phyloP scores from a whole-genome alignment of 2,329 filamentous ascomycete species.

The Botrytis cinerea region DNA sequence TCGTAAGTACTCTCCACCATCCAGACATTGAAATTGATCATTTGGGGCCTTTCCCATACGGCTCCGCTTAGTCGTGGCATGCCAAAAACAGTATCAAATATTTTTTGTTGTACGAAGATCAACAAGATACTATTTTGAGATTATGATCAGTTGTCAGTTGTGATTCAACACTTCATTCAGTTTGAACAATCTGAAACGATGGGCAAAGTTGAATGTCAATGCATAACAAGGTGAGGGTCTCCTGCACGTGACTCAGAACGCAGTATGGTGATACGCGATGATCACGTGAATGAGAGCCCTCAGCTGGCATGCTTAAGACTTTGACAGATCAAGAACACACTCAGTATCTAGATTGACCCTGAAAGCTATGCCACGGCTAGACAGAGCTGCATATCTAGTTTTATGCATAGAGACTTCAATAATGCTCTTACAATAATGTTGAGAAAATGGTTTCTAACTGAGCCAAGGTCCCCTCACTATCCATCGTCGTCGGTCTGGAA shows the following conservation, averaged over 20 bases:
- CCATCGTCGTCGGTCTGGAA: conserved; percentile 67
- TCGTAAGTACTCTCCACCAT: conserved; percentile 45
- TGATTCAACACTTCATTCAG: neutral
- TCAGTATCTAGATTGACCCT: neutral
- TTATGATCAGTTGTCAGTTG: neutral
- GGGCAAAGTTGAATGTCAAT: neutral
- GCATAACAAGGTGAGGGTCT: neutral
- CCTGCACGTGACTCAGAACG: too few relatives aligned
- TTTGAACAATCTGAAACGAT: neutral
- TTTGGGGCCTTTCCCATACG: neutral
- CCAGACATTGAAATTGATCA: neutral
- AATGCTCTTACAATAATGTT: neutral
- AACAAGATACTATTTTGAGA: too few relatives aligned
- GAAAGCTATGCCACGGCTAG: neutral
- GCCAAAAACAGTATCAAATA: neutral
- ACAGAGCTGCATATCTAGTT: rapidly evolving
- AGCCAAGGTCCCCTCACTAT: conserved; percentile 57
- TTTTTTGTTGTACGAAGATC: neutral
- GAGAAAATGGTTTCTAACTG: neutral
- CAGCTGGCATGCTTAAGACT: neutral
- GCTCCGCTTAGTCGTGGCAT: neutral
- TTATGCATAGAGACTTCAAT: neutral
- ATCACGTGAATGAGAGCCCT: neutral
- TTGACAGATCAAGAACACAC: neutral
- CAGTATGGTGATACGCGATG: too few relatives aligned